A percentile compares a stretch with the other conserved stretches of the same genome.
phyloP scores from a whole-genome alignment of 306 rosid genomes.

The Trichosanthes cucumerina region DNA sequence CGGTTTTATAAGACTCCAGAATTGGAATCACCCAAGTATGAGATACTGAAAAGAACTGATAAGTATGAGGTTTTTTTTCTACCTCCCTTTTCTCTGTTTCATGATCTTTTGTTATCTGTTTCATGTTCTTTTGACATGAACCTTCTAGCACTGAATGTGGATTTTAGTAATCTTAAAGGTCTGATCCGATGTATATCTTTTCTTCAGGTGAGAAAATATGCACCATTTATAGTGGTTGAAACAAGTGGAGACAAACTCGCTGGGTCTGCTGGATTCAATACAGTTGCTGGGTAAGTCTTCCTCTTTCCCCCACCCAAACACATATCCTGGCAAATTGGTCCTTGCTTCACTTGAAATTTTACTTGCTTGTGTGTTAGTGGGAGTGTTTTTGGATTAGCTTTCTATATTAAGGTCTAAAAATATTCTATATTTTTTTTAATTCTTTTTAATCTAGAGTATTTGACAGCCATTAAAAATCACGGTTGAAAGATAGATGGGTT shows the following conservation, averaged over 20 bases:
- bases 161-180: not conserved
- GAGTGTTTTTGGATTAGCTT: not conserved
- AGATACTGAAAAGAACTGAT: constrained; percentile 54
- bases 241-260: constrained; percentile 72
- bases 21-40: constrained; percentile 77
- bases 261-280: constrained; percentile 68
- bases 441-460: no score
- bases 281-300: constrained; percentile 63
- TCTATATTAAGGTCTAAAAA: no score
- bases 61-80: constrained; percentile 54
- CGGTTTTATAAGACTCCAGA: constrained; percentile 79
- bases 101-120: no score
- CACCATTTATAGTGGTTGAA: constrained; percentile 61
- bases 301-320: not conserved
- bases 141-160: not conserved
- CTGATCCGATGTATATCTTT: not conserved
- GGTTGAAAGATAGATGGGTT: no score
- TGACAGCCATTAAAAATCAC: no score
- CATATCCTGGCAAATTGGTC: not conserved
- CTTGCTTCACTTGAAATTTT: not conserved
- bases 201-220: constrained; percentile 67
- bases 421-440: no score
- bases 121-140: not conserved
- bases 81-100: not conserved
- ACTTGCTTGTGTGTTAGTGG: not conserved